Percentiles rank a stretch among this genome's conserved stretches.
Conservation (phyloP, 805 yeast genomes). For the Kuraishia hungarica region DNA sequence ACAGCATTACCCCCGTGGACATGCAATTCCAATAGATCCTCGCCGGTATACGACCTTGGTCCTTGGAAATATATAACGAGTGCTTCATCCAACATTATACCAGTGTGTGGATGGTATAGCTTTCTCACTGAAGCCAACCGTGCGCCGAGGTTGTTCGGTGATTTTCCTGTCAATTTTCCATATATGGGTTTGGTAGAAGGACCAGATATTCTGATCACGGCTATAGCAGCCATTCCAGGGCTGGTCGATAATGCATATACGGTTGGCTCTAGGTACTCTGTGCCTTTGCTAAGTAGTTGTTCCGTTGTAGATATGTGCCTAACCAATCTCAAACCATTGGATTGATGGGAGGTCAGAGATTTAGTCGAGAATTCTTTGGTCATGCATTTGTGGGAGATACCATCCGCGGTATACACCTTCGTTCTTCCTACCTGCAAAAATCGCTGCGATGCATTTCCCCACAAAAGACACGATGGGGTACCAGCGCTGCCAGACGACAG, state of each 20-base stretch:
- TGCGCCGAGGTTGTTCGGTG: conserved; percentile 31
- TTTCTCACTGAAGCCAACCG: conserved; percentile 52
- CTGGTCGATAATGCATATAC: conserved; percentile 88
- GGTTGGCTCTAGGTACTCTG: conserved; percentile 39
- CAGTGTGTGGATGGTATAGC: conserved; percentile 34
- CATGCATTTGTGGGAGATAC: no score
- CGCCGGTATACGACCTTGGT: conserved; percentile 88
- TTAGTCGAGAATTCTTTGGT: no score
- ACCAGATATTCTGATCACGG: conserved; percentile 79
- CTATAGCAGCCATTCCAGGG: conserved; percentile 76
- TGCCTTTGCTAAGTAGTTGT: not conserved
- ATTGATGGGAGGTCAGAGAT: no score
- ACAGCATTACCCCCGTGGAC: conserved; percentile 92
- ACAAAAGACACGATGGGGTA: no score
- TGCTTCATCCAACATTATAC: conserved; percentile 64
- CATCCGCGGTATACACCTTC: no score
- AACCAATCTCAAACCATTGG: not conserved
- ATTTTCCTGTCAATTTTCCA: conserved; percentile 21
- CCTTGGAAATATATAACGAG: conserved; percentile 57
- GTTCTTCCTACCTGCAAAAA: no score
- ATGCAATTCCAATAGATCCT: conserved; percentile 83
- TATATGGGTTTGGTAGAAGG: conserved; percentile 42
- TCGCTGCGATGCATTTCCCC: no score
- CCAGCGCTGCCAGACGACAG: no score
- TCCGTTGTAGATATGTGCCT: not conserved